Evolutionary conservation across 371 early-diverging fungal genomes (phyloP).

Genomic region (Rhizopus sp.): DNA sequence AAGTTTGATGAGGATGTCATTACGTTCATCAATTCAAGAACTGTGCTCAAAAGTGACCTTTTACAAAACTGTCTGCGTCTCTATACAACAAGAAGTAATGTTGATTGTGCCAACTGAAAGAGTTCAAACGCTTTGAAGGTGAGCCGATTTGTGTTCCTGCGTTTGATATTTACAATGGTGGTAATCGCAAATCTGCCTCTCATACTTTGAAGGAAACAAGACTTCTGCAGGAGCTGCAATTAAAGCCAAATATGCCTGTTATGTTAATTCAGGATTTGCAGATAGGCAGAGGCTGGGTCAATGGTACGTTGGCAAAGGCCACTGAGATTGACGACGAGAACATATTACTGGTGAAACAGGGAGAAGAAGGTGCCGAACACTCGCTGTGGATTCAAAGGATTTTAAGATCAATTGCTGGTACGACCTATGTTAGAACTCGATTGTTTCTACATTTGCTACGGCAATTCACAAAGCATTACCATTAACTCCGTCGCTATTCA

Average conservation of each 20-base stretch:
- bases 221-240: not conserved
- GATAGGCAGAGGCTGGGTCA: conserved; percentile 1
- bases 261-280: conserved; percentile 6
- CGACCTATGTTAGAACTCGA: conserved; percentile 1
- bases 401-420: not conserved
- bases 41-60: not conserved
- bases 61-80: not conserved
- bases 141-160: not conserved
- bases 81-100: not conserved
- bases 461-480: conserved; percentile 11
- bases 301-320: conserved; percentile 1
- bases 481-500: conserved; percentile 1
- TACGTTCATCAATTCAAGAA: not conserved
- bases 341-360: not conserved
- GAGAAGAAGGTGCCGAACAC: not conserved
- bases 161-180: not conserved
- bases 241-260: conserved; percentile 4
- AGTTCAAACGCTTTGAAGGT: too few species aligned
- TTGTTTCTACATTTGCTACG: conserved; percentile 2
- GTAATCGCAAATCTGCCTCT: not conserved
- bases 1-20: not conserved
- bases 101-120: not conserved
- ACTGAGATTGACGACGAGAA: not conserved
- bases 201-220: conserved; percentile 7
- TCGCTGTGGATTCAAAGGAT: conserved; percentile 4